Evolutionary conservation across 2,329 filamentous ascomycete species (phyloP).

Genomic region (Fusarium pilosicola): DNA sequence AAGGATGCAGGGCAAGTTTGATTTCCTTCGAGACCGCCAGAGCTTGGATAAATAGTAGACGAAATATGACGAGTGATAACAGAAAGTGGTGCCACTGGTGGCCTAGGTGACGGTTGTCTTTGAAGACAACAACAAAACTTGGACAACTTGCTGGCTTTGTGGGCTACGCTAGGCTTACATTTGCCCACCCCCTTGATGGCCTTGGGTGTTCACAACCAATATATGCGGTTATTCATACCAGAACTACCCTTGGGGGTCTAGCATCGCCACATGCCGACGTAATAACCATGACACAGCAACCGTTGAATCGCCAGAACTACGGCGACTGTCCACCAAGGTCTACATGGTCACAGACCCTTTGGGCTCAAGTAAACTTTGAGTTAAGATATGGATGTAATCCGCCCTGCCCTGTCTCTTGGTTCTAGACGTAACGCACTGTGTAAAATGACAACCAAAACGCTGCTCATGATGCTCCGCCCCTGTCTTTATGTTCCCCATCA

Average conservation of each 20-base stretch:
- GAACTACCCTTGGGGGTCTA: not conserved
- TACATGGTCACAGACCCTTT: slow-evolving; percentile 5
- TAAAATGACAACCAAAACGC: slow-evolving; percentile 5
- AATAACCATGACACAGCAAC: not conserved
- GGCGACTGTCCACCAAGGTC: slow-evolving; percentile 6
- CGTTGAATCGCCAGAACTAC: not conserved
- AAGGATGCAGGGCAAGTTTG: slow-evolving; percentile 43
- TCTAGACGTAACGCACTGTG: slow-evolving; percentile 12
- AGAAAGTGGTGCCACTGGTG: not conserved
- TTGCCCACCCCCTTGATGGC: not conserved
- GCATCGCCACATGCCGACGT: not conserved
- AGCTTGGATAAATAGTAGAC: slow-evolving; percentile 29
- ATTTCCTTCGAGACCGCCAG: slow-evolving; percentile 40
- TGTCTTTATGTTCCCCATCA: slow-evolving; percentile 49
- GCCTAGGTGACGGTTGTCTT: not conserved
- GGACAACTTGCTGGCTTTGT: not conserved
- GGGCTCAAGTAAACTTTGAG: not conserved
- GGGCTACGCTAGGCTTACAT: not conserved
- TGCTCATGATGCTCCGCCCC: slow-evolving; percentile 10
- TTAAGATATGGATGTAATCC: slow-evolving; percentile 13
- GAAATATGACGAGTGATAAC: not conserved
- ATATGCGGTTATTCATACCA: not conserved
- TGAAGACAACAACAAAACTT: not conserved
- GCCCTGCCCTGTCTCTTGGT: slow-evolving; percentile 2
- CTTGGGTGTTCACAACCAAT: not conserved